Evolutionary conservation across 2,329 filamentous ascomycete species (phyloP), one percentile per base, ranked within the genome.

Genomic region (Penicillium hordei): DNA sequence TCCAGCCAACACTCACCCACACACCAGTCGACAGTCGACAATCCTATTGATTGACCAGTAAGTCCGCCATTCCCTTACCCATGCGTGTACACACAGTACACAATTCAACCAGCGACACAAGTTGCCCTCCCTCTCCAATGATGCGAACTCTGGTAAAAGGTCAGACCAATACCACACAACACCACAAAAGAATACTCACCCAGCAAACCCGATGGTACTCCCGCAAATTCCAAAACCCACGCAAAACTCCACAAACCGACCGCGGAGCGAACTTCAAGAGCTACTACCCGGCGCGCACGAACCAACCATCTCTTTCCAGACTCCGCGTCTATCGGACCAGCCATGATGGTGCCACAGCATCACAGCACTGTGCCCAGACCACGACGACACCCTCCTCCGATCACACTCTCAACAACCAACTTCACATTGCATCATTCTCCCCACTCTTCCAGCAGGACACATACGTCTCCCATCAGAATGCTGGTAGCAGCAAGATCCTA

Each of bases 111-210:
- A 27, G 15, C 42, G 51, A 48, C 48, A 27, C 48, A 34, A 46
- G 27, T 21, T 43, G 46, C 29, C 40, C 36, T 34, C 36, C 36
- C 46, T 72, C 73, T 77, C 75, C 75, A 57, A 72, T 76, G 76
- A 78, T 78, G 76, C 59, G 56, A 72, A 64, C 65, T 52, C 70
- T 78, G 76, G 76, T 78, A 78, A 78, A 78, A 78, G 76, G 75
- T 78, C 75, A 73, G 75, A 78, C 72, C 65, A 52, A 61, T 63
- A 62, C 59, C 50, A 57, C 50, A 57, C 25, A 48, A 62, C 44
- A 60, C 48, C 48, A 31, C 31, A 45, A 36, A 51, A 46, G 51
- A 51, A 36, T 51, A 51, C 55, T 34, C 49, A 43, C 46, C 48
- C 52, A 13, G 13, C 36, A 48, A 44, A 52, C 27, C 62, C 65